Percentiles rank a stretch among this genome's conserved stretches.
Evolutionary conservation across 176 grass and related monocot species (phyloP).

Genomic region (Lolium rigidum): DNA sequence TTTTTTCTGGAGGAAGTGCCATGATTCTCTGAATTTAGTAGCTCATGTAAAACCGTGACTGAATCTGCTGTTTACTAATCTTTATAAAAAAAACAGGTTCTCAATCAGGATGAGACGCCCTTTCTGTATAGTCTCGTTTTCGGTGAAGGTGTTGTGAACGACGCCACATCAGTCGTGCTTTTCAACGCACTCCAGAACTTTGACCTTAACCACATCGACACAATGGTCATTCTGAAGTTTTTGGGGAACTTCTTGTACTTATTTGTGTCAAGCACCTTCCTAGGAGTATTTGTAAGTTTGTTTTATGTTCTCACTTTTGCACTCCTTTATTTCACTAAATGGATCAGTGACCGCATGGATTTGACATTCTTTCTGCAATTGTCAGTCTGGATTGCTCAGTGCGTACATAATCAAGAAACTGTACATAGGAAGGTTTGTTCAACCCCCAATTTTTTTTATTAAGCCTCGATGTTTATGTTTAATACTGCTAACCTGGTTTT

Average conservation of each 20-base stretch:
- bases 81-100: constrained; percentile 65
- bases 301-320: constrained; percentile 1
- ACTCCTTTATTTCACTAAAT: neutral
- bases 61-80: neutral
- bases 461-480: neutral
- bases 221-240: constrained; percentile 61
- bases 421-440: constrained; percentile 93
- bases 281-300: constrained; percentile 91
- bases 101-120: constrained; percentile 97
- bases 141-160: constrained; percentile 97
- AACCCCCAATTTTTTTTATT: neutral
- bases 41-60: neutral
- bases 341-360: neutral
- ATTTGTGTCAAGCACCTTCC: constrained; percentile 86
- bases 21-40: neutral
- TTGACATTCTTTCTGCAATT: constrained; percentile 30
- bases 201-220: constrained; percentile 75
- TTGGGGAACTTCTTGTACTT: constrained; percentile 77
- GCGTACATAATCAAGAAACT: constrained; percentile 95
- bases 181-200: constrained; percentile 97
- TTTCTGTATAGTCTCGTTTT: constrained; percentile 94
- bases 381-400: constrained; percentile 87
- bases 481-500: constrained; percentile 35
- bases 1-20: too few relatives aligned
- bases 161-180: constrained; percentile 94